A percentile compares a stretch with the other conserved stretches of the same genome.
Evolutionary conservation across 2,329 filamentous ascomycete genomes (phyloP).

Genomic region (Aspergillus eucalypticola): DNA sequence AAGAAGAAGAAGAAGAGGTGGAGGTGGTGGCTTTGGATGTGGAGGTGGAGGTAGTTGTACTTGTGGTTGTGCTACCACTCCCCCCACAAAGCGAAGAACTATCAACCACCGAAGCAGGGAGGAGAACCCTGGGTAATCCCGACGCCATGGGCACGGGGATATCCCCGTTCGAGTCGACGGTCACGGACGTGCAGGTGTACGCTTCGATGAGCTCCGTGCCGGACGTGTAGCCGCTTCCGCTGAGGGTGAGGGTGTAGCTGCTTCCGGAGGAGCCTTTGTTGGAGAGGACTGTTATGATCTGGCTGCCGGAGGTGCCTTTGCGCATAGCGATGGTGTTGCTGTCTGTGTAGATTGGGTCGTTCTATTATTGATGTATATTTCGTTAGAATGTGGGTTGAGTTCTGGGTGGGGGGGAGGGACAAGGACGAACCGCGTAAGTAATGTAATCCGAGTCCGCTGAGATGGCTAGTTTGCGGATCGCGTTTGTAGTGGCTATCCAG

Average conservation of each 20-base stretch:
- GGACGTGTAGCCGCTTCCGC: slow-evolving; percentile 25
- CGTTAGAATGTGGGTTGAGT: background rate
- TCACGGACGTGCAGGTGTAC: slow-evolving; percentile 45
- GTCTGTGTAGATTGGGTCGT: slow-evolving; percentile 48
- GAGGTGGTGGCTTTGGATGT: slow-evolving; percentile 4
- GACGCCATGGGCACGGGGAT: slow-evolving; percentile 47
- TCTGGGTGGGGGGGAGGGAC: background rate
- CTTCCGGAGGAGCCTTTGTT: slow-evolving; percentile 38
- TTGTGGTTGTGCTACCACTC: slow-evolving; percentile 1
- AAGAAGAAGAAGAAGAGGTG: background rate
- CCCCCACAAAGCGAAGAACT: slow-evolving; percentile 17
- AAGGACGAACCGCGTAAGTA: slow-evolving; percentile 33
- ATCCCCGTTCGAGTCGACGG: slow-evolving; percentile 46
- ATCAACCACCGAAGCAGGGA: slow-evolving; percentile 17
- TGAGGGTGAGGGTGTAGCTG: slow-evolving; percentile 29
- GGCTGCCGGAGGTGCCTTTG: slow-evolving; percentile 43
- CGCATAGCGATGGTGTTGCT: slow-evolving; percentile 48
- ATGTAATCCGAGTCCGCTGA: slow-evolving; percentile 40
- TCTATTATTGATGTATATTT: slow-evolving; percentile 21
- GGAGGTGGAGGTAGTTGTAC: background rate
- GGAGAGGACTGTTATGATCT: slow-evolving; percentile 45
- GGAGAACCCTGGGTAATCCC: slow-evolving; percentile 45
- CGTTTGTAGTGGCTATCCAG: slow-evolving; percentile 51
- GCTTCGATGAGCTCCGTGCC: slow-evolving; percentile 30
- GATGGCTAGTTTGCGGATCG: slow-evolving; percentile 50